Percentiles rank a stretch among this genome's conserved stretches.
phyloP scores from a whole-genome alignment of 495 filamentous ascomycete genomes.

The Neurospora sp. region DNA sequence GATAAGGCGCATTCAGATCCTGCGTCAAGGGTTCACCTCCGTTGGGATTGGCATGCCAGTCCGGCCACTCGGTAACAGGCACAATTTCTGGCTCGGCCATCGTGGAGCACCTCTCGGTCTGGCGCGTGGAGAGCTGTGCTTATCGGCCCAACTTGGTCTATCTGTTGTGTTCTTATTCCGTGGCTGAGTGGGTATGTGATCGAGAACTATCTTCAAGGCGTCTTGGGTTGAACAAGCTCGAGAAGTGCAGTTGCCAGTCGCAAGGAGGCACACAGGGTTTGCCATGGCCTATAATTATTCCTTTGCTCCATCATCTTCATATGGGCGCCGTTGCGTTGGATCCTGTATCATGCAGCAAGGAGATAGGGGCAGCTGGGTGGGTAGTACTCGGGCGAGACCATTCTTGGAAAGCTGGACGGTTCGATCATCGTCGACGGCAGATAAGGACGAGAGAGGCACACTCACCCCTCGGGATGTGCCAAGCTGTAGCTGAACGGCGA shows the following conservation, averaged over 20 bases:
- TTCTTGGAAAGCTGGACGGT: background rate
- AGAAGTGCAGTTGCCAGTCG: background rate
- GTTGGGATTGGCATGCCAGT: conserved; percentile 9
- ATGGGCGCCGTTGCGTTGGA: background rate
- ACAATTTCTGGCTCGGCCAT: conserved; percentile 2
- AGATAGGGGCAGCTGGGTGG: background rate
- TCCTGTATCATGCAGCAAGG: background rate
- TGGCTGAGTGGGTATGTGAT: background rate
- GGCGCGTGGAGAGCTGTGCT: background rate
- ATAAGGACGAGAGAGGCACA: background rate
- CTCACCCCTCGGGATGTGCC: background rate
- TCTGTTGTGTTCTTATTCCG: background rate
- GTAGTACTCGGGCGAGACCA: background rate
- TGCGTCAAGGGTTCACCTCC: conserved; percentile 12
- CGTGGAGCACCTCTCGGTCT: background rate
- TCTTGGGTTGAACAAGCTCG: background rate
- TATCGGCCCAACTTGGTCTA: background rate
- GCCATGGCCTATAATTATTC: background rate
- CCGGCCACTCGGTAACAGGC: conserved; percentile 12
- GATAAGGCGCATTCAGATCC: conserved; percentile 8
- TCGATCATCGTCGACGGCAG: background rate
- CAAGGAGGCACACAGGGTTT: no score
- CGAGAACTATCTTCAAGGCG: background rate
- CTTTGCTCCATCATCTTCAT: background rate
- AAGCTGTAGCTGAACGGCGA: background rate